Conservation (phyloP, 108 stramenopile species). For the Skeletonema marinoi region DNA sequence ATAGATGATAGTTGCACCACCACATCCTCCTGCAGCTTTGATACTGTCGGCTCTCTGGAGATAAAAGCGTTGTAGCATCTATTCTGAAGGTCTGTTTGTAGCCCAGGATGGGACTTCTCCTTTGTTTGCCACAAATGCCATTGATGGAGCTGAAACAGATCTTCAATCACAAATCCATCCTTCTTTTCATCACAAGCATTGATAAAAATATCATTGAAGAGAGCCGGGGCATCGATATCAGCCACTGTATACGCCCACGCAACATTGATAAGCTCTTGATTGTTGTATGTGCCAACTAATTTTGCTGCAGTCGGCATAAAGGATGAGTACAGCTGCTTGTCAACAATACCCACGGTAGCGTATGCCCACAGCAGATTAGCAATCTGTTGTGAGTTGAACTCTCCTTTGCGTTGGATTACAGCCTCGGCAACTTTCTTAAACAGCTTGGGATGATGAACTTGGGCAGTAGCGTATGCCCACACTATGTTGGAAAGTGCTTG, state of each 20-base stretch:
- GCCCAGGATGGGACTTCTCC: not conserved
- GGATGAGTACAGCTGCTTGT: conserved; percentile 61
- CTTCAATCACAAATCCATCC: not conserved
- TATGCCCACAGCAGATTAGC: conserved; percentile 59
- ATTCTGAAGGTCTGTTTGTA: not conserved
- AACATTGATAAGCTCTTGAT: conserved; percentile 76
- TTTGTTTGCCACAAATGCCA: conserved; percentile 27
- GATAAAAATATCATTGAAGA: conserved; percentile 6
- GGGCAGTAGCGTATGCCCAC: conserved; percentile 9
- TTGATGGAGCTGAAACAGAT: conserved; percentile 1
- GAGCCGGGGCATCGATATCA: not conserved
- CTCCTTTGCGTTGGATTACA: not conserved
- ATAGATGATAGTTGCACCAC: not conserved
- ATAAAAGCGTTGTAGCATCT: not conserved
- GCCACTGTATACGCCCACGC: conserved; percentile 65
- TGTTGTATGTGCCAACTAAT: conserved; percentile 14
- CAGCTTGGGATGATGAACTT: not conserved
- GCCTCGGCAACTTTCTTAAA: not conserved
- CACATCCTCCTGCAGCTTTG: conserved; percentile 13
- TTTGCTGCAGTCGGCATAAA: not conserved
- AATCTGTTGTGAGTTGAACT: conserved; percentile 54
- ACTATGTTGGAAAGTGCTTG: not conserved
- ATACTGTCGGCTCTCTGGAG: not conserved
- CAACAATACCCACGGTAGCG: conserved; percentile 57
- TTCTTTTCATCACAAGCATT: too few relatives aligned